Evolutionary conservation across 805 yeast genomes (phyloP), one percentile per base, ranked within the genome.

Genomic region (Starmerella apis): DNA sequence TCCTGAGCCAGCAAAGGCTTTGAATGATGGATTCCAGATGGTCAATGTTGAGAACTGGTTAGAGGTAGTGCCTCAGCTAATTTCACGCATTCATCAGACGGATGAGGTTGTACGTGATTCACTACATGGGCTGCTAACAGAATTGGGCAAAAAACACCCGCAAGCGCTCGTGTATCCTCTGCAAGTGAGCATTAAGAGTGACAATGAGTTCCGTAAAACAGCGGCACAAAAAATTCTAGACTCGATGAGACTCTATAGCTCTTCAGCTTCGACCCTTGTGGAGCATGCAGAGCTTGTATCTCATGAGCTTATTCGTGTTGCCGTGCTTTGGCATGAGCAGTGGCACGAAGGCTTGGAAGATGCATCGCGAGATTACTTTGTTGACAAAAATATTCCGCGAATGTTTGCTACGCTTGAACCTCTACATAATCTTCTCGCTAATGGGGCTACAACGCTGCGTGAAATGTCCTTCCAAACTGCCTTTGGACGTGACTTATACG

Each of bases 261-360:
- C 58, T 4, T 38, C 56, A 20, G 84, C 95, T 38, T 76, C 96
- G 0, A 68, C 71, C 0, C 70, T 92, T 53, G 96, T 92, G 24
- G 87, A 83, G 55, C 97, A 92, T 63, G 88, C 96, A 0, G 96
- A 87, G 58, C 65, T 88, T 49, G 96, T 92, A n/a, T 84, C 95
- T 68, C 81, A 80, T 57, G 98, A 92, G 62, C 75, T 92, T 50
- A 88, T 92, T 55, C 73, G 97, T 57, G 95, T 87, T 16, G 96
- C 97, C 1, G 96, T 90, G 3, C 68, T 92, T 53, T 88, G 98
- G 96, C 95, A 87, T 61, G 99, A 92, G 61, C 82, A 83, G 63
- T 92, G 99, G 98, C 88, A 87, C 59, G 97, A 90, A 67, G 96
- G 95, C 2, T 71, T 92, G 28, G 99, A 92, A 63, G 96, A 92